A percentile compares a stretch with the other conserved stretches of the same genome.
Evolutionary conservation across 352 stramenopile species (phyloP).

Genomic region (Globisporangium perplexum): DNA sequence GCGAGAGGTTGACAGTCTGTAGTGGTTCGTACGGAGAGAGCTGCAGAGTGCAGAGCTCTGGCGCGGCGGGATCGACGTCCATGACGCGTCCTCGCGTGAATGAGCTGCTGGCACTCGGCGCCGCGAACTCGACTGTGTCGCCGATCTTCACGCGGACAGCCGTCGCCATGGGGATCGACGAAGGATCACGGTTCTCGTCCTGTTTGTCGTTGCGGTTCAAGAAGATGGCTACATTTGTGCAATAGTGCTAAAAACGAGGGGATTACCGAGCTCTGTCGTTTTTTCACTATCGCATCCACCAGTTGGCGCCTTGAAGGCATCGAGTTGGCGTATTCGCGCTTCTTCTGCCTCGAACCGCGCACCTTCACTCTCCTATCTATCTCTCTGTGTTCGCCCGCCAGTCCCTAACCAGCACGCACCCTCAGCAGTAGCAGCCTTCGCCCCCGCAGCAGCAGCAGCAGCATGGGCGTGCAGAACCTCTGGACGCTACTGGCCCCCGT

Average conservation of each 20-base stretch:
- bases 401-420: neutral
- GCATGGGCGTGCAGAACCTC: slow-evolving; percentile 98
- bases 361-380: too few relatives aligned
- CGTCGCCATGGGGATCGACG: neutral
- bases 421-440: neutral
- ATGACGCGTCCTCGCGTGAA: slow-evolving; percentile 25
- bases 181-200: too few relatives aligned
- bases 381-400: too few relatives aligned
- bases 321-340: too few relatives aligned
- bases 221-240: too few relatives aligned
- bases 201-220: too few relatives aligned
- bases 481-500: slow-evolving; percentile 96
- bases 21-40: slow-evolving; percentile 38
- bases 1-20: slow-evolving; percentile 22
- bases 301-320: too few relatives aligned
- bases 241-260: too few relatives aligned
- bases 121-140: slow-evolving; percentile 41
- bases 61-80: slow-evolving; percentile 16
- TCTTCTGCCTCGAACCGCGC: too few relatives aligned
- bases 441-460: neutral
- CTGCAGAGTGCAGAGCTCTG: slow-evolving; percentile 28
- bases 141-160: slow-evolving; percentile 26
- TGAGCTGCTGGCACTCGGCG: neutral
- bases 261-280: too few relatives aligned
- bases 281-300: too few relatives aligned